Base-by-base conservation (phyloP, 768 basidiomycete genomes). In the Suillus ampliporus region DNA sequence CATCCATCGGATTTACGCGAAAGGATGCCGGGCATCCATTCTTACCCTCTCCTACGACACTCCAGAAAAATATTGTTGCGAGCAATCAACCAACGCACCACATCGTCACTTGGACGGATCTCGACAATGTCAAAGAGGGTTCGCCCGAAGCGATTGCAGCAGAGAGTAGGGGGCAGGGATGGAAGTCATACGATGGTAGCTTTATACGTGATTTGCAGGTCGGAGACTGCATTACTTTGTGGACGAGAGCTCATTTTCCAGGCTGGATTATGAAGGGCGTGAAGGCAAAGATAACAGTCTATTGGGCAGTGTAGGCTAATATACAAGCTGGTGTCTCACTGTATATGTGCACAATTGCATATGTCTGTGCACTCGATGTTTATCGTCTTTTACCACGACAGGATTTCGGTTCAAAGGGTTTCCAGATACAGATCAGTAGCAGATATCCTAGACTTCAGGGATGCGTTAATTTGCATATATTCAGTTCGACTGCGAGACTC, bases 141-240 rank as follows among this genome's bases (percentile, higher is more conserved):
- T 63, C 62, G 1, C 23, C 58, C 11, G 57, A 34, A 31, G 62
- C 57, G 7, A n/a, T 47, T 31, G 48, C 37, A 21, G 62, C 62
- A 43, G 47, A 13, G 13, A 50, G 4, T 17, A 43, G 57, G 21
- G 48, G 62, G 14, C 57, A 51, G 23, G 58, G 56, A 21, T 63
- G 62, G 62, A 59, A 52, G 40, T 46, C 58, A 23, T 63, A 51
- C 2, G 57, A 63, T 34, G 62, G 57, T 17, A 59, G 28, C 43
- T 50, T 59, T 50, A 35, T 59, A 31, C 57, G 40, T 28, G 28
- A 28, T 34, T 41, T 63, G 37, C 41, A 48, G 7, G 35, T 31
- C 6, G 62, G 62, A 1, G 62, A 63, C 51, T 63, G 57, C 28
- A 63, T 63, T 51, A 40, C 62, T n/a, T 41, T 59, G 19, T 59